Evolutionary conservation across 2,329 filamentous ascomycete genomes (phyloP).

Genomic region (Ophiocordyceps unilateralis): DNA sequence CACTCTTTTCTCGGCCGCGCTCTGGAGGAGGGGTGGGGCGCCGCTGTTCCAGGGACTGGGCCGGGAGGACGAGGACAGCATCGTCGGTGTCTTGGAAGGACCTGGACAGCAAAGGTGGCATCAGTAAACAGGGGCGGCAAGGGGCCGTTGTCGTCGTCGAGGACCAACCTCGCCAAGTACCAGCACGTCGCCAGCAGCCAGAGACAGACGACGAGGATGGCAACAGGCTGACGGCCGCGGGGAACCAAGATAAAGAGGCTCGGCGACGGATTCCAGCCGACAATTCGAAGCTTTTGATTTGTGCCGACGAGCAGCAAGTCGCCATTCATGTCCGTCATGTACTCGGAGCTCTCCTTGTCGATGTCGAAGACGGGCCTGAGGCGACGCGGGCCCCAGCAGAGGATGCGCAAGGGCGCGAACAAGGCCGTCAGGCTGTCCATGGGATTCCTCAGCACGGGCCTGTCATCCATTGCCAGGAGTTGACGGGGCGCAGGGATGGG

Average conservation of each 20-base stretch:
- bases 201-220: constrained; percentile 5
- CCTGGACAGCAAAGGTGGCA: no score
- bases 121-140: no score
- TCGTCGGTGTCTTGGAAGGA: no score
- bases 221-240: constrained; percentile 5
- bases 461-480: no score
- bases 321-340: constrained; percentile 6
- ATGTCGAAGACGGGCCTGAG: constrained; percentile 5
- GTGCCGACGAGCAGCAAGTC: constrained; percentile 4
- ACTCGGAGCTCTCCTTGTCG: background rate
- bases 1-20: no score
- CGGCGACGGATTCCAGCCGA: background rate
- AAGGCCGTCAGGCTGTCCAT: no score
- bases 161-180: constrained; percentile 5
- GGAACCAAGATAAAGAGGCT: constrained; percentile 1
- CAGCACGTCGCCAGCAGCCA: constrained; percentile 5
- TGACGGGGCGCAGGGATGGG: no score
- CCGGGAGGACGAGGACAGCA: no score
- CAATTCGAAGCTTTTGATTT: background rate
- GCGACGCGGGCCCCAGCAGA: constrained; percentile 1
- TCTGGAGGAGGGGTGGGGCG: no score
- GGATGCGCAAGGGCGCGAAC: constrained; percentile 2
- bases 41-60: no score
- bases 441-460: no score
- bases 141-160: no score